phyloP scores from a whole-genome alignment of 2,329 filamentous ascomycete genomes.

The Aureobasidium sp. region DNA sequence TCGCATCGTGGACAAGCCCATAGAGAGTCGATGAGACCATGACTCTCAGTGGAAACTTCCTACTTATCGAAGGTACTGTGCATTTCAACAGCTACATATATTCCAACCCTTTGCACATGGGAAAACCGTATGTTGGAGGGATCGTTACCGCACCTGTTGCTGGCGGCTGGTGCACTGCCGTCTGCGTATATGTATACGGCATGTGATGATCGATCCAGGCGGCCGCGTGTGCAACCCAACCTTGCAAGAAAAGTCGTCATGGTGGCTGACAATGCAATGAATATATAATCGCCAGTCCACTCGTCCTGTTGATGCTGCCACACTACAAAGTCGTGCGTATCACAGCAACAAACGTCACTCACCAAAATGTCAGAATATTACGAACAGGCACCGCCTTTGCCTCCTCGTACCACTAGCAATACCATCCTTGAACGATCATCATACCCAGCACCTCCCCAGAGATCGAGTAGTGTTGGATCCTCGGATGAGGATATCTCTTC shows the following conservation, averaged over 20 bases:
- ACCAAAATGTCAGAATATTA: not conserved
- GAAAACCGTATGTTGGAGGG: no score
- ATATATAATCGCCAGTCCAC: not conserved
- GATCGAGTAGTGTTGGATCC: not conserved
- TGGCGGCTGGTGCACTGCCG: no score
- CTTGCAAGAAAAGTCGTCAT: not conserved
- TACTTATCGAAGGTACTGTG: no score
- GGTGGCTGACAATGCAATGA: not conserved
- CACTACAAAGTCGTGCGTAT: not conserved
- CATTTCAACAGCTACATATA: no score
- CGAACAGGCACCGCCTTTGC: not conserved
- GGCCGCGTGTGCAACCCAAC: not conserved
- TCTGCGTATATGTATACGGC: not conserved
- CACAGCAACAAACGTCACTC: not conserved
- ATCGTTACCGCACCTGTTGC: no score
- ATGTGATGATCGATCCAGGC: not conserved
- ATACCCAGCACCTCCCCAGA: not conserved
- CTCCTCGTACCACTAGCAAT: not conserved
- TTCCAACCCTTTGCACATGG: no score
- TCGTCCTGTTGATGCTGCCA: not conserved
- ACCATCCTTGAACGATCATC: not conserved
- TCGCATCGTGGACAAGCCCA: no score
- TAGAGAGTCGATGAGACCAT: no score
- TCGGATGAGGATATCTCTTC: slow-evolving; percentile 19
- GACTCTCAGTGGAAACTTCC: no score